phyloP scores from a whole-genome alignment of 768 basidiomycete species.

The Infundibulicybe gibba region DNA sequence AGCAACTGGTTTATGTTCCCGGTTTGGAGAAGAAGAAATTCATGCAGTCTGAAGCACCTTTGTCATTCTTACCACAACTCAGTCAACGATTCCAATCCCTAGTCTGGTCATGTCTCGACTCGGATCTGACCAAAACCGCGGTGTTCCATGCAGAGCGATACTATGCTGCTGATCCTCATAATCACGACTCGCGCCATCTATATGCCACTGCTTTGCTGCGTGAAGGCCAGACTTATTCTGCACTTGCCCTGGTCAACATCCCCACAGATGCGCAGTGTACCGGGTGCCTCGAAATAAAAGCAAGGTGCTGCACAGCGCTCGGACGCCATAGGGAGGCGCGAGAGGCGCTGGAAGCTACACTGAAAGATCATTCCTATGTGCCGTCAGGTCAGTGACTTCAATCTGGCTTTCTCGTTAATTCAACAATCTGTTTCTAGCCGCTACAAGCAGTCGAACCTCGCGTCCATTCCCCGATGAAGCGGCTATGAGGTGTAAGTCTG shows the following conservation, averaged over 20 bases:
- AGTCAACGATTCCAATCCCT: conserved; percentile 67
- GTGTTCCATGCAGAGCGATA: conserved; percentile 90
- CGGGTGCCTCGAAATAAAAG: conserved; percentile 78
- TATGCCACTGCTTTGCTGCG: conserved; percentile 76
- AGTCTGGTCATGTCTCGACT: conserved; percentile 83
- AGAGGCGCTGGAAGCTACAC: conserved; percentile 62
- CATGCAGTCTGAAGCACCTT: conserved; percentile 58
- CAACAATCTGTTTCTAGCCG: conserved; percentile 35
- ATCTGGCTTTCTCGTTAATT: conserved; percentile 5
- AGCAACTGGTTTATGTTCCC: too few relatives aligned
- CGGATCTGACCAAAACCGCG: conserved; percentile 73
- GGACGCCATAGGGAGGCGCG: conserved; percentile 77
- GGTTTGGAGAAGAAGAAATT: conserved; percentile 10
- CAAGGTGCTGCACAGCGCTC: conserved; percentile 67
- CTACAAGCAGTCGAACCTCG: conserved; percentile 49
- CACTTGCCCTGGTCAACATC: conserved; percentile 63
- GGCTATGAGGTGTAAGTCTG: conserved; percentile 72
- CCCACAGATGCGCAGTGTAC: conserved; percentile 59
- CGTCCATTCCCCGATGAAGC: conserved; percentile 69
- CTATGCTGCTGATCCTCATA: conserved; percentile 61
- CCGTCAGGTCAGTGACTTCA: conserved; percentile 49
- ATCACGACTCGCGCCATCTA: conserved; percentile 82
- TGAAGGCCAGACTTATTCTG: conserved; percentile 71
- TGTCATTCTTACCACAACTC: conserved; percentile 51
- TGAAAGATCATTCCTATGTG: conserved; percentile 48